These are phyloP conservation scores for Corniculantispora saksenae DNA, from an alignment of 2,329 filamentous ascomycete species.

Conservation along the genomic window DNA sequence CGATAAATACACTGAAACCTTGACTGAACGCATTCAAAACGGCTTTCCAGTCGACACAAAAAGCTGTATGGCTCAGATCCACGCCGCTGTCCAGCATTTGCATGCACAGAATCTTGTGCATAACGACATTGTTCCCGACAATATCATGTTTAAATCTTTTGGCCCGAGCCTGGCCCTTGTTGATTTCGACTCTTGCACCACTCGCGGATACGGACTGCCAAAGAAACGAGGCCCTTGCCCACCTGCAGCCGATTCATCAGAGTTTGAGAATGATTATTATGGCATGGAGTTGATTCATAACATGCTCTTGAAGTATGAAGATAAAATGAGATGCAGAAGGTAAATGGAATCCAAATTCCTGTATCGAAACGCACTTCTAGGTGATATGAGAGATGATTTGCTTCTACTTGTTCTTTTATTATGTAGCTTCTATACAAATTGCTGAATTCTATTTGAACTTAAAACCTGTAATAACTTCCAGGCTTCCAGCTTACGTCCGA, in stretches of 20 bases:
- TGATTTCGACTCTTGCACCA: conserved; percentile 13
- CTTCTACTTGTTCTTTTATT: too few relatives aligned
- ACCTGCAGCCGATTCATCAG: not conserved
- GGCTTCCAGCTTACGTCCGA: too few relatives aligned
- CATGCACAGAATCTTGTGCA: not conserved
- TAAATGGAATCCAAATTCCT: too few relatives aligned
- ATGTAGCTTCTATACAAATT: too few relatives aligned
- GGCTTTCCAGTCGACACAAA: not conserved
- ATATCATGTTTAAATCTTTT: not conserved
- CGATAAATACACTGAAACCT: not conserved
- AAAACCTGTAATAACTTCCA: too few relatives aligned
- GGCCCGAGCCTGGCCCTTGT: not conserved
- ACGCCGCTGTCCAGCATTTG: not conserved
- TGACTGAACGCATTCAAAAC: not conserved
- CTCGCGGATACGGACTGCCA: not conserved
- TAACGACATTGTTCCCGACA: not conserved
- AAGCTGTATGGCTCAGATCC: not conserved
- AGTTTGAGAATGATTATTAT: conserved; percentile 1
- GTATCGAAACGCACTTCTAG: too few relatives aligned
- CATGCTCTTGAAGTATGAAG: not conserved
- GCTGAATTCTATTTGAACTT: too few relatives aligned
- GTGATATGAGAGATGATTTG: too few relatives aligned
- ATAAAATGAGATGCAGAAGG: not conserved
- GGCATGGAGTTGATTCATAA: not conserved
- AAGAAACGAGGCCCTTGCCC: not conserved